Evolutionary conservation across 306 rosid species (phyloP), one percentile per base, ranked within the genome.

Genomic region (Quercus parvula): DNA sequence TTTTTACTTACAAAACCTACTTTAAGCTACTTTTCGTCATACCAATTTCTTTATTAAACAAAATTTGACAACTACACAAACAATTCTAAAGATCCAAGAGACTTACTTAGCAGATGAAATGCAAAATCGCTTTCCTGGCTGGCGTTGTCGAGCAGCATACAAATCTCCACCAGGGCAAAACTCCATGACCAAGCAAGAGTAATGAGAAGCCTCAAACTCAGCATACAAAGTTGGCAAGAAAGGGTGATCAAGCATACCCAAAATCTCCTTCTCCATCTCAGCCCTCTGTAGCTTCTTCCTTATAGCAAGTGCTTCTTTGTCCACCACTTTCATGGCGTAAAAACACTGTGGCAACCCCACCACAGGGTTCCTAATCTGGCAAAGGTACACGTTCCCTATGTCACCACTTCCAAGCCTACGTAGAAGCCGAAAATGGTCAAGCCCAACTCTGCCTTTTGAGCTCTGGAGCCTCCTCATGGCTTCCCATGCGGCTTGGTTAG

Each of bases 281-380:
- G 99, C 99, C 68, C 99, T 81, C 74, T 91, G 91, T 1, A 88
- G 77, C 67, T 95, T 95, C 46, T 95, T 95, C 82, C 99, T 88
- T 44, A 95, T 84, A 0, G 96, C 89, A 27, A 95, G 87, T 2
- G 99, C 99, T 77, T 95, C 98, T 79, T 94, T 84, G 71, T 95
- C 99, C 38, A 95, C 98, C 80, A 95, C 99, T 85, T 95, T 95
- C 99, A 95, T 93, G 22, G 99, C 99, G 31, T 93, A 93, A 3
- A 83, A 88, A 76, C 96, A 89, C 88, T 89, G 95, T 0, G 94
- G 86, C 69, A 86, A 24, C 52, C 94, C 97, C 63, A 78, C 92
- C 41, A 81, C 79, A 0, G 92, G 92, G 87, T 89, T 94, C 52
- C 98, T 85, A 77, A 95, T 90, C 88, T 93, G 91, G 81, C 99